These are phyloP conservation scores for Paecilomyces variotii DNA, from an alignment of 2,329 filamentous ascomycete genomes.

Conservation along the genomic window DNA sequence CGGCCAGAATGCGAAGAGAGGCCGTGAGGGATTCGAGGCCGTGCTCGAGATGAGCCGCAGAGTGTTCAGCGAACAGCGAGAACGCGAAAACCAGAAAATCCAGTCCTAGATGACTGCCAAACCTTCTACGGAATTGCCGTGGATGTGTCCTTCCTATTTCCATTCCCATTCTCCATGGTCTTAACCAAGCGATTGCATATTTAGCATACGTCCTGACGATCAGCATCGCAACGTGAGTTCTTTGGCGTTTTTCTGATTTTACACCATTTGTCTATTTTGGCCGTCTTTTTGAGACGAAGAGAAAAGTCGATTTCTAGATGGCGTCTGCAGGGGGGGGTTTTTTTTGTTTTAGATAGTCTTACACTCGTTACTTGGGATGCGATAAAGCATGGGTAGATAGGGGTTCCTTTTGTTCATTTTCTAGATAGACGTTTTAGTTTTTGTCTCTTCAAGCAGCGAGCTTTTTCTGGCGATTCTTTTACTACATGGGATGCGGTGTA, in stretches of 20 bases:
- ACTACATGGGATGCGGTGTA: not conserved
- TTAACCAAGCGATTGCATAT: slow-evolving; percentile 25
- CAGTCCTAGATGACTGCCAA: slow-evolving; percentile 12
- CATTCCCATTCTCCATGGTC: not conserved
- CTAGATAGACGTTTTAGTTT: not conserved
- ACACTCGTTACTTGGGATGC: not conserved
- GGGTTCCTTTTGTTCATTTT: not conserved
- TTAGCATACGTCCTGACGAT: slow-evolving; percentile 17
- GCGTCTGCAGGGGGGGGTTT: not conserved
- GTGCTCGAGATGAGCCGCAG: slow-evolving; percentile 88
- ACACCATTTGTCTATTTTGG: slow-evolving; percentile 2
- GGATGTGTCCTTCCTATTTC: slow-evolving; percentile 6
- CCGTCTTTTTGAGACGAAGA: not conserved
- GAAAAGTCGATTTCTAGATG: not conserved
- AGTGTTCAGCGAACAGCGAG: slow-evolving; percentile 84
- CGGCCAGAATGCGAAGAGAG: slow-evolving; percentile 81
- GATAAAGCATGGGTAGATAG: not conserved
- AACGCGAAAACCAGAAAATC: slow-evolving; percentile 45
- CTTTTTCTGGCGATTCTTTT: not conserved
- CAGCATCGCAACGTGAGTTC: slow-evolving; percentile 15
- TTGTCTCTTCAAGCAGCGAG: not conserved
- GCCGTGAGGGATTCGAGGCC: slow-evolving; percentile 88
- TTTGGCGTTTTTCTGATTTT: slow-evolving; percentile 14
- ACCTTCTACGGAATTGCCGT: not conserved
- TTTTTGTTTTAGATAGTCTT: not conserved